These are phyloP conservation scores for Monocercomonoides exilis DNA, from an alignment of 78 protist genomes.

Conservation along the genomic window DNA sequence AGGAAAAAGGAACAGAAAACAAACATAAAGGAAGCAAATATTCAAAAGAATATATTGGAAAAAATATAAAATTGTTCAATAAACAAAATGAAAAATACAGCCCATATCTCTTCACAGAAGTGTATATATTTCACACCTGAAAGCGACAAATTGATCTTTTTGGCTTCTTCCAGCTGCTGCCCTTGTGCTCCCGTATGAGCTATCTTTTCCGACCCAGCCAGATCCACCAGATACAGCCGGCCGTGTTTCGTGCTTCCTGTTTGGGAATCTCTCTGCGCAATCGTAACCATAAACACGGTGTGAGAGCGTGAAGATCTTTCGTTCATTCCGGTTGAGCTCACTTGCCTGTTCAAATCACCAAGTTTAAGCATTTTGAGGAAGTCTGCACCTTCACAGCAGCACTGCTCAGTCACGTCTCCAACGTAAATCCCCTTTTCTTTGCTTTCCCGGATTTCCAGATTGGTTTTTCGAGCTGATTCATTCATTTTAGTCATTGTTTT, in stretches of 20 bases:
- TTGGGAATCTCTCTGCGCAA: neutral
- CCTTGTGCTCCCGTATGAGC: neutral
- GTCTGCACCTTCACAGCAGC: neutral
- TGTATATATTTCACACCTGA: too few species aligned
- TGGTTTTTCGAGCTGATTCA: neutral
- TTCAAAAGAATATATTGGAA: too few species aligned
- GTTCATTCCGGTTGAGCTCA: conserved; percentile 23
- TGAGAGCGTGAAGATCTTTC: conserved; percentile 39
- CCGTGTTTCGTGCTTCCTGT: neutral
- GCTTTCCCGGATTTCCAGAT: conserved; percentile 11
- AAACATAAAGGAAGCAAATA: too few species aligned
- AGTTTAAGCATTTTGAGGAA: neutral
- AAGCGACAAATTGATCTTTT: conserved; percentile 23
- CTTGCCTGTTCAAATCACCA: conserved; percentile 11
- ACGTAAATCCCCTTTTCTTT: conserved; percentile 6
- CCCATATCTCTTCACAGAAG: too few species aligned
- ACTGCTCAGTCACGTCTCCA: neutral
- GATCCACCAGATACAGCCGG: conserved; percentile 21
- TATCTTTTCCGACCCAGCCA: conserved; percentile 35
- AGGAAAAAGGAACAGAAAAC: too few species aligned
- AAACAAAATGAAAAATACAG: too few species aligned
- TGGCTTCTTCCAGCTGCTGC: conserved; percentile 28
- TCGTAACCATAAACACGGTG: conserved; percentile 8
- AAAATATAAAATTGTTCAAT: too few species aligned
- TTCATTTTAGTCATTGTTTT: neutral